These are phyloP conservation scores for Aureobasidium sp. DNA, from an alignment of 2,329 filamentous ascomycete genomes.

Conservation along the genomic window DNA sequence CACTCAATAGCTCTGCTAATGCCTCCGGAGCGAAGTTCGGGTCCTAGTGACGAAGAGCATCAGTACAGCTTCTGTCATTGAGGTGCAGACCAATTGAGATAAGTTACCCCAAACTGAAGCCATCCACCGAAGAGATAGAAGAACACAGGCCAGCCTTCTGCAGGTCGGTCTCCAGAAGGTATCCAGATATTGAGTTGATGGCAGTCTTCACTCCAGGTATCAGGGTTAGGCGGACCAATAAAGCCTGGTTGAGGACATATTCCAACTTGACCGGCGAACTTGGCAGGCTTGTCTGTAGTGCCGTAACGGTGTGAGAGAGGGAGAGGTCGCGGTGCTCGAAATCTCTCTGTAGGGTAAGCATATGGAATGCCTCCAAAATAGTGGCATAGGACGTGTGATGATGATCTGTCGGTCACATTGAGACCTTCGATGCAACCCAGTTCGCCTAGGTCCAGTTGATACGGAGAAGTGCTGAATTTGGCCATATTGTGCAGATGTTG, in stretches of 20 bases:
- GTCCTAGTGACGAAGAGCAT: slow-evolving; percentile 15
- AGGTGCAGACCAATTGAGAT: neutral
- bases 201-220: slow-evolving; percentile 46
- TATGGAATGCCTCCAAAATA: slow-evolving; percentile 53
- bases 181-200: slow-evolving; percentile 51
- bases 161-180: slow-evolving; percentile 39
- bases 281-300: slow-evolving; percentile 40
- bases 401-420: slow-evolving; percentile 33
- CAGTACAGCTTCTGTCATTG: neutral
- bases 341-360: slow-evolving; percentile 45
- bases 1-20: slow-evolving; percentile 40
- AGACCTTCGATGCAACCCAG: slow-evolving; percentile 46
- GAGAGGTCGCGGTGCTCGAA: slow-evolving; percentile 42
- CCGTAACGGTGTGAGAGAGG: slow-evolving; percentile 46
- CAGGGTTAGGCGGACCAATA: slow-evolving; percentile 15
- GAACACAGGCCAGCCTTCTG: slow-evolving; percentile 49
- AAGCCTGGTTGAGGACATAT: slow-evolving; percentile 46
- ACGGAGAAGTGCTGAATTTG: slow-evolving; percentile 22
- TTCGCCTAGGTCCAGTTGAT: slow-evolving; percentile 32
- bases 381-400: slow-evolving; percentile 32
- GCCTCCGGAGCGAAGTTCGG: slow-evolving; percentile 39
- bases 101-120: slow-evolving; percentile 43
- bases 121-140: slow-evolving; percentile 53
- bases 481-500: neutral
- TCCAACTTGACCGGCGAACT: slow-evolving; percentile 35